Evolutionary conservation across 306 rosid species (phyloP).

Genomic region (Lithocarpus polystachyus): DNA sequence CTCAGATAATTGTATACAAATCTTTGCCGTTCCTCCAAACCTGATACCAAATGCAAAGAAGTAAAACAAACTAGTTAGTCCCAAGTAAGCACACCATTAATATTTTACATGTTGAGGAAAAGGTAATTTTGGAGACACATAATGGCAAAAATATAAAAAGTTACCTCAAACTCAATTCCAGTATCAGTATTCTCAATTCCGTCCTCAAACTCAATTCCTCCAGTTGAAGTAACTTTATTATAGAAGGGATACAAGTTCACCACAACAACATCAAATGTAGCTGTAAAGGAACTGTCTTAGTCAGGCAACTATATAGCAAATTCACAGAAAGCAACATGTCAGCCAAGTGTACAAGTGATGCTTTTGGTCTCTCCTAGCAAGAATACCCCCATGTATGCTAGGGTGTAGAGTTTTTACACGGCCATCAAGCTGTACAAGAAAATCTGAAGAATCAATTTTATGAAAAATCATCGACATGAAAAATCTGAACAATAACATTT

Average conservation of each 20-base stretch:
- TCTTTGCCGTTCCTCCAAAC: slow-evolving; percentile 62
- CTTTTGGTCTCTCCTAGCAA: slow-evolving; percentile 87
- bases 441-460: slow-evolving; percentile 20
- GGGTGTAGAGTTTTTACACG: slow-evolving; percentile 97
- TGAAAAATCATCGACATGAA: not conserved
- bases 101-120: slow-evolving; percentile 2
- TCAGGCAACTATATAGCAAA: not conserved
- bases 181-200: slow-evolving; percentile 96
- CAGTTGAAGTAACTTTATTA: slow-evolving; percentile 71
- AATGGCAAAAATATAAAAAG: not conserved
- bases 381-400: slow-evolving; percentile 84
- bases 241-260: slow-evolving; percentile 93
- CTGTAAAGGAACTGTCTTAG: slow-evolving; percentile 36
- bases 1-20: slow-evolving; percentile 59
- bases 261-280: slow-evolving; percentile 91
- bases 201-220: slow-evolving; percentile 73
- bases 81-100: slow-evolving; percentile 11
- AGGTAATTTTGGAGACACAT: not conserved
- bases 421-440: slow-evolving; percentile 75
- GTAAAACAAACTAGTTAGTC: not conserved
- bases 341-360: slow-evolving; percentile 90
- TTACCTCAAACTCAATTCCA: no score
- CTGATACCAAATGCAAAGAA: slow-evolving; percentile 38
- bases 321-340: slow-evolving; percentile 26
- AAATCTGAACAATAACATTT: no score